Evolutionary conservation across 169 alveolate genomes (phyloP).

Genomic region (Plasmodium gonderi): DNA sequence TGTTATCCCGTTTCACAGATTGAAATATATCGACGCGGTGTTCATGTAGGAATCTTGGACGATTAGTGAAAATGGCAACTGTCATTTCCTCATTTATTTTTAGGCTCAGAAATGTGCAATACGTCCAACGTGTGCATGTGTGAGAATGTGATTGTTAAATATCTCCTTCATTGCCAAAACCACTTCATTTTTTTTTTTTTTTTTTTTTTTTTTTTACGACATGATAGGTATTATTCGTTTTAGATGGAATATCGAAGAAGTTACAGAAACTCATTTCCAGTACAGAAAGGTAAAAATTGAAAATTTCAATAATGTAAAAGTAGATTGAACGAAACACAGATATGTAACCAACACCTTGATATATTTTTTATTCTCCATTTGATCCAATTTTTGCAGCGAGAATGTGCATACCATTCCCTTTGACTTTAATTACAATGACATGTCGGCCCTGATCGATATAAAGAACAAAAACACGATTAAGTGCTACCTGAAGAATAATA

Average conservation of each 20-base stretch:
- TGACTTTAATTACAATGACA: slow-evolving; percentile 20
- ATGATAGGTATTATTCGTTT: slow-evolving; percentile 31
- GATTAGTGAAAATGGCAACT: not conserved
- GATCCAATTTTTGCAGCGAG: not conserved
- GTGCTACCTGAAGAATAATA: slow-evolving; percentile 68
- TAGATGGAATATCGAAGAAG: slow-evolving; percentile 37
- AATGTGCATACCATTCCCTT: slow-evolving; percentile 7
- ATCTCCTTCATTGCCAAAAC: no score
- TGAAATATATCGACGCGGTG: slow-evolving; percentile 67
- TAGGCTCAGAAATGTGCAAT: not conserved
- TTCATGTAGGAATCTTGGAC: slow-evolving; percentile 40
- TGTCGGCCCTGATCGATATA: slow-evolving; percentile 55
- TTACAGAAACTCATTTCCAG: slow-evolving; percentile 22
- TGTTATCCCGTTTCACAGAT: slow-evolving; percentile 66
- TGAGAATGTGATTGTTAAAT: no score
- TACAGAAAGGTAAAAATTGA: slow-evolving; percentile 1
- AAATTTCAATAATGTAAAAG: not conserved
- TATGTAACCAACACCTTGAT: not conserved
- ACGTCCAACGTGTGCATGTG: not conserved
- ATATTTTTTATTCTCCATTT: not conserved
- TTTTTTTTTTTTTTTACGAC: not conserved
- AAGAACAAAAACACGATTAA: slow-evolving; percentile 69
- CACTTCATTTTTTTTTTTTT: not conserved
- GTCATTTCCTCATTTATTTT: not conserved
- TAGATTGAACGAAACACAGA: not conserved